phyloP scores from a whole-genome alignment of 2,329 filamentous ascomycete genomes.

The Trichoderma atroviride region DNA sequence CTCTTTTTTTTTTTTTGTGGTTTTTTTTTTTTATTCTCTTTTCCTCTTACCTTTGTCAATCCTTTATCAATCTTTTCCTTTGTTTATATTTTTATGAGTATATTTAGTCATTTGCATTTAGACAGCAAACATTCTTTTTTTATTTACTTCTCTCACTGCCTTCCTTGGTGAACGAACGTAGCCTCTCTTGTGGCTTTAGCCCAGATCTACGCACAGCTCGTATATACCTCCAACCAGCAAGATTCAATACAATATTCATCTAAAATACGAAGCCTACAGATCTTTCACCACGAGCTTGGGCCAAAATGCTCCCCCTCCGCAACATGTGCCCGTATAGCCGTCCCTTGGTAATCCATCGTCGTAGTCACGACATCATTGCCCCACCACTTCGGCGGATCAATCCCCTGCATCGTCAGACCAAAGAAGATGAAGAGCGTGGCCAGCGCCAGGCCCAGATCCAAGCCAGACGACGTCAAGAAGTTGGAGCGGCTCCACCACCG shows the following conservation, averaged over 20 bases:
- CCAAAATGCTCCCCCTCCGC: slow-evolving; percentile 63
- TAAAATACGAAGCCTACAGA: neutral
- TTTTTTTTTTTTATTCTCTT: neutral
- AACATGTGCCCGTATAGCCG: slow-evolving; percentile 59
- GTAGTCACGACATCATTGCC: slow-evolving; percentile 61
- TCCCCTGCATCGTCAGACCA: slow-evolving; percentile 64
- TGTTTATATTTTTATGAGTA: neutral
- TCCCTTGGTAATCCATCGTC: slow-evolving; percentile 64
- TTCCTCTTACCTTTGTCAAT: neutral
- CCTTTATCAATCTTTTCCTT: neutral
- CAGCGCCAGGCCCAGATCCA: slow-evolving; percentile 70
- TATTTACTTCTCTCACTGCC: neutral
- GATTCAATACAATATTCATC: neutral
- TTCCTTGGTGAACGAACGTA: neutral
- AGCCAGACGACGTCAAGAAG: slow-evolving; percentile 69
- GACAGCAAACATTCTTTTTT: neutral
- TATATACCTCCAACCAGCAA: neutral
- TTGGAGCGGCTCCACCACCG: slow-evolving; percentile 76
- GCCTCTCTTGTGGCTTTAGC: neutral
- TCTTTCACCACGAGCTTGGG: slow-evolving; percentile 53
- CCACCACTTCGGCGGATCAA: slow-evolving; percentile 69
- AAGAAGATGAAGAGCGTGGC: slow-evolving; percentile 72
- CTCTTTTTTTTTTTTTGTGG: neutral
- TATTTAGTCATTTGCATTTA: neutral
- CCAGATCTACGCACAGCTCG: neutral